Base-by-base conservation (phyloP, 2,329 filamentous ascomycete species). In the Trichoderma arundinaceum region DNA sequence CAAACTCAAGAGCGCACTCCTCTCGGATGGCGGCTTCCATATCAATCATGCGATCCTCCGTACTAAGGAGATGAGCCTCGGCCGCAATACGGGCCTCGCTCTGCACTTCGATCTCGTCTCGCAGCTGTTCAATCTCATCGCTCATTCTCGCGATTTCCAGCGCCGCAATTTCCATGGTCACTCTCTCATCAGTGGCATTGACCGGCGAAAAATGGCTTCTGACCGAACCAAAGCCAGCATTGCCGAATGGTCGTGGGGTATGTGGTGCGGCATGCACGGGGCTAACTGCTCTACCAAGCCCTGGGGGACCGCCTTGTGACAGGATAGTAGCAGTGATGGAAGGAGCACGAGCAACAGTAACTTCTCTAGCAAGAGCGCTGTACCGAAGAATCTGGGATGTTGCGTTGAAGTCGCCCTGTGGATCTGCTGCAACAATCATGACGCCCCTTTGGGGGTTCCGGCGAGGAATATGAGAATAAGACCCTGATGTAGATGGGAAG, bases 401-500 rank as follows among this genome's bases (percentile, higher is more conserved):
- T 12, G 95, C 93, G 74, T 98, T 98, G 81, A 94, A 97, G 77
- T 99, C 95, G 43, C 95, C 94, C 12, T 91, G 79, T 0, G 95
- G 92, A 73, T 99, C 94, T 3, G 94, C 95, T 0, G 94, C 97
- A 15, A 98, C 94, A 65, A 99, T 91, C 94, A 99, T 98, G 72
- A 96, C 88, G 1, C 90, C 94, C 73, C 91, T 94, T 75, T 98
- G 95, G 0, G 92, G 91, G 68, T 88, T 87, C 15, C 89, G 87
- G 13, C 84, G 81, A 10, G 77, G 74, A 13, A 70, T 65, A 70
- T 82, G 67, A 1, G 75, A 67, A 62, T 80, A 74, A 15, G 77
- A 71, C 1, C 76, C 69, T 6, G 80, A 74, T 65, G 84, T 80
- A 0, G 90, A 91, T 68, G 84, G 93, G 81, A 90, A 98, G 19